Base-by-base conservation (phyloP, 108 stramenopile species). In the Cyclostephanos tholiformis region DNA sequence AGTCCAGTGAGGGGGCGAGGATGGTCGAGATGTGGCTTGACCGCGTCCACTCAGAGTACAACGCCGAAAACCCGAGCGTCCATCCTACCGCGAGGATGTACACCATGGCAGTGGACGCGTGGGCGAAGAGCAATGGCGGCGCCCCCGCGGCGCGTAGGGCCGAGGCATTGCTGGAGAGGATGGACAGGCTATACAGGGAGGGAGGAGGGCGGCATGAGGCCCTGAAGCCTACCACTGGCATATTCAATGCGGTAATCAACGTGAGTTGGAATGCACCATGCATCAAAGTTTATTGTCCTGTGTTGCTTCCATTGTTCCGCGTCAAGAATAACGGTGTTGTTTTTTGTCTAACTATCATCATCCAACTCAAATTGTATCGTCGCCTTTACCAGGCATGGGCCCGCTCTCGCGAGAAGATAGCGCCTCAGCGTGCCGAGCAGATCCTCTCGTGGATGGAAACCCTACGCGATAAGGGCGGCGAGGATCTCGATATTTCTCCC, bases 101-200 rank as follows among this genome's bases (percentile, higher is more conserved):
- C 60, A 94, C 93, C 39, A 94, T 90, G 89, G 88, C 89, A 29
- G 87, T 94, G 26, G 92, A 94, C 83, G 93, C 91, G 17, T 95
- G 93, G 93, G 91, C 94, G 8, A 92, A 90, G 61, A 92, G 91
- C 64, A 88, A 88, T 2, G 87, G 90, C 48, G 87, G 89, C 14
- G 90, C 86, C 0, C 72, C 76, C 52, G 94, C 89, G 25, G 94
- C 90, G 41, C 83, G 88, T 62, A 79, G 88, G 43, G 93, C 93
- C 16, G 93, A 94, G 64, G 76, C 87, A 4, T 82, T 94, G 14
- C 75, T 94, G 67, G 86, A 94, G 67, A 84, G 86, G 36, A 91
- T 91, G 90, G 73, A 89, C 67, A 56, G 85, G 22, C 57, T 87
- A 59, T 91, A 94, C 57, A 80, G 89, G 68, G 65, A 64, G 26